phyloP scores from a whole-genome alignment of 179 eudicot species.

The Silene vulgaris region DNA sequence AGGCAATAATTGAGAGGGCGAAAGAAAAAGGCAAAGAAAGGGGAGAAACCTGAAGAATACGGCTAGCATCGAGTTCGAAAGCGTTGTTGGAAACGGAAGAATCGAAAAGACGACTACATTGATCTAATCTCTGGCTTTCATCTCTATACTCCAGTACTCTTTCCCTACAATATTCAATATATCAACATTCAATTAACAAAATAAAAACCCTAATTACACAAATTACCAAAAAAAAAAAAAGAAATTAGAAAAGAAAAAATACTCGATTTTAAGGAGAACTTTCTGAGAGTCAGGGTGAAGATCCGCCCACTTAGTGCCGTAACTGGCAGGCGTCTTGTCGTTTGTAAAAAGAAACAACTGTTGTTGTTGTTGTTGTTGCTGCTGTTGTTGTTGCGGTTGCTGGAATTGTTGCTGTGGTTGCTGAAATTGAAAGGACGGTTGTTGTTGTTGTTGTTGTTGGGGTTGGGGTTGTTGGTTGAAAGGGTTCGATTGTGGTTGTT shows the following conservation, averaged over 20 bases:
- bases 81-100: slow-evolving; percentile 63
- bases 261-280: slow-evolving; percentile 78
- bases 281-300: slow-evolving; percentile 94
- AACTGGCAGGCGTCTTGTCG: slow-evolving; percentile 74
- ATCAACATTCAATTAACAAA: slow-evolving; percentile 11
- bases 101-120: slow-evolving; percentile 86
- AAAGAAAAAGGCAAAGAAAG: neutral
- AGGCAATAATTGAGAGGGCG: no score
- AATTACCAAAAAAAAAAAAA: neutral
- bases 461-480: slow-evolving; percentile 33
- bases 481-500: slow-evolving; percentile 25
- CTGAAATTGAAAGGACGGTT: slow-evolving; percentile 32
- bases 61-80: slow-evolving; percentile 78
- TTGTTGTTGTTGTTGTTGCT: slow-evolving; percentile 63
- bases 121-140: slow-evolving; percentile 86
- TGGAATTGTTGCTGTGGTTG: slow-evolving; percentile 37
- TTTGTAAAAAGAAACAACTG: slow-evolving; percentile 75
- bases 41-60: slow-evolving; percentile 59
- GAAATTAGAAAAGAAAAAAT: slow-evolving; percentile 6
- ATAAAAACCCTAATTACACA: neutral
- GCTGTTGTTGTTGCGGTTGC: slow-evolving; percentile 30
- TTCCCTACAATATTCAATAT: slow-evolving; percentile 47
- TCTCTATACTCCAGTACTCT: slow-evolving; percentile 79
- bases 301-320: slow-evolving; percentile 85
- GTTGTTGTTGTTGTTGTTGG: slow-evolving; percentile 35